Conservation (phyloP, 1,139 yeast species). For the Suhomyces bokatorum region DNA sequence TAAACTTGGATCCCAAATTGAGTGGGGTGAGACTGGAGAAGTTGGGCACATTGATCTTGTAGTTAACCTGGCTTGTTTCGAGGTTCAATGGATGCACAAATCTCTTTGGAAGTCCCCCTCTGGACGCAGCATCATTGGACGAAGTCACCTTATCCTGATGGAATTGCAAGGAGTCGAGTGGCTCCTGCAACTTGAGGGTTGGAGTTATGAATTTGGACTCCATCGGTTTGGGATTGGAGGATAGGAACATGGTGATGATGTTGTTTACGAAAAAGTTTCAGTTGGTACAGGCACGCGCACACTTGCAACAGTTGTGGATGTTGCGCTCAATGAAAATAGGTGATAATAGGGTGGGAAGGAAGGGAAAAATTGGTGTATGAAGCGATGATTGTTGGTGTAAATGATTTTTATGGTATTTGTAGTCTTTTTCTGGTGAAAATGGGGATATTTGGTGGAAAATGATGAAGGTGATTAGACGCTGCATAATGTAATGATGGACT, state of each 20-base stretch:
- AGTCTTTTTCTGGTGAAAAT: not conserved
- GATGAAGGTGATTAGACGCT: not conserved
- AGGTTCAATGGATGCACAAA: slow-evolving; percentile 39
- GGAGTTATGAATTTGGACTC: slow-evolving; percentile 36
- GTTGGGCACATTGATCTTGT: slow-evolving; percentile 47
- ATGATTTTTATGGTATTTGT: not conserved
- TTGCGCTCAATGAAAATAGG: not conserved
- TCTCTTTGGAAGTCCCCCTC: slow-evolving; percentile 33
- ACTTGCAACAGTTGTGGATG: not conserved
- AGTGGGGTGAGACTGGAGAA: slow-evolving; percentile 47
- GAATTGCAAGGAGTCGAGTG: slow-evolving; percentile 37
- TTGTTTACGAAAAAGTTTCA: slow-evolving; percentile 14
- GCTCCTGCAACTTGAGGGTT: slow-evolving; percentile 36
- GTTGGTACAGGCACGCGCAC: slow-evolving; percentile 10
- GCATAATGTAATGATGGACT: too few relatives aligned
- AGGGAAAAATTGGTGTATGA: not conserved
- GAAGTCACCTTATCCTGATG: slow-evolving; percentile 33
- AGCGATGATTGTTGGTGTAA: too few relatives aligned
- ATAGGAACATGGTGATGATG: slow-evolving; percentile 49
- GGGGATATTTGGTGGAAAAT: not conserved
- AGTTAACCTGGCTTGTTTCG: slow-evolving; percentile 45
- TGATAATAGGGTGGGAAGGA: not conserved
- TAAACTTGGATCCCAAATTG: slow-evolving; percentile 45
- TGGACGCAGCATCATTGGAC: slow-evolving; percentile 22
- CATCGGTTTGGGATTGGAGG: slow-evolving; percentile 9